Percentiles rank a stretch among this genome's conserved stretches.
Conservation (phyloP, 2,329 filamentous ascomycete species). For the Cadophora luteo-olivacea region DNA sequence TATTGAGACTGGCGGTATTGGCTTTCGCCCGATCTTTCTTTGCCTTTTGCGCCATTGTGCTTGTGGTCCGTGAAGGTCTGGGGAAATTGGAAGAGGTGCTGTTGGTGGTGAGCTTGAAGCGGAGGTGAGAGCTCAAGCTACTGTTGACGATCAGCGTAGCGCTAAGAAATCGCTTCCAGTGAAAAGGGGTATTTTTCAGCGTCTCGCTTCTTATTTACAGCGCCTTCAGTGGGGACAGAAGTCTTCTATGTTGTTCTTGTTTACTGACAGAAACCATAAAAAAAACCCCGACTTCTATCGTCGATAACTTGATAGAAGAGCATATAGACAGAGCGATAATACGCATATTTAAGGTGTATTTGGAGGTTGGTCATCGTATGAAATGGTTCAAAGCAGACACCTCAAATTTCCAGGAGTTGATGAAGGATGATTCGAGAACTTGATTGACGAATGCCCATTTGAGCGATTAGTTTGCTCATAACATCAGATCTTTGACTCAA, state of each 20-base stretch:
- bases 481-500: too few relatives aligned
- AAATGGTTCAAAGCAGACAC: not conserved
- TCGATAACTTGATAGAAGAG: too few relatives aligned
- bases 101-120: not conserved
- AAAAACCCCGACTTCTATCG: too few relatives aligned
- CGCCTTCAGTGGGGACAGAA: not conserved
- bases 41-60: conserved; percentile 45
- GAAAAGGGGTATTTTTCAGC: conserved; percentile 6
- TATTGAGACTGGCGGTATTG: conserved; percentile 79
- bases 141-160: not conserved
- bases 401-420: not conserved
- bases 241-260: not conserved
- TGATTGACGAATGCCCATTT: not conserved
- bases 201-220: not conserved
- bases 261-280: not conserved
- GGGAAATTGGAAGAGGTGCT: not conserved
- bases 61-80: not conserved
- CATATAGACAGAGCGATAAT: too few relatives aligned
- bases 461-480: too few relatives aligned
- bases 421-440: not conserved
- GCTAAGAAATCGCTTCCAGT: conserved; percentile 4
- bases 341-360: not conserved
- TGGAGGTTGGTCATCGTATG: not conserved
- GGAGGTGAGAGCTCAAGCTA: not conserved
- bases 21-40: conserved; percentile 69